Conservation (phyloP, 257 asterid genomes). For the Plantago major region DNA sequence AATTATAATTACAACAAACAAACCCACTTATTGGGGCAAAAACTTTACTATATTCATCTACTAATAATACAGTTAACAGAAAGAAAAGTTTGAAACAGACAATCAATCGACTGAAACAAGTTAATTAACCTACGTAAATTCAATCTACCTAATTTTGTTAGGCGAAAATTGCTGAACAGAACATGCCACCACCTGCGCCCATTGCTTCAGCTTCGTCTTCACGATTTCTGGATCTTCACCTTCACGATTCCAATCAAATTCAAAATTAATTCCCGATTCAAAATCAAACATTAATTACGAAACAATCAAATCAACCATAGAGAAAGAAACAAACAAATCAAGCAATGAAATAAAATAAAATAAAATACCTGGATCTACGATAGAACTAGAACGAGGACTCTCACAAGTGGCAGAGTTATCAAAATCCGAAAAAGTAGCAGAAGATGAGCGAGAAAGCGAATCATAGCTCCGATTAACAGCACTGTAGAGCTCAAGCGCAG, state of each 20-base stretch:
- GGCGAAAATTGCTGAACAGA: constrained; percentile 36
- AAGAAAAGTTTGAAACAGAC: too few relatives aligned
- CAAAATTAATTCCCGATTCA: neutral
- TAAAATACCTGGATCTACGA: constrained; percentile 48
- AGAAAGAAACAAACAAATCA: too few relatives aligned
- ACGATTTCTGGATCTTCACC: constrained; percentile 52
- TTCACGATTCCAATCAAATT: neutral
- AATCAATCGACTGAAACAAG: too few relatives aligned
- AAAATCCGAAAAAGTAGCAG: constrained; percentile 36
- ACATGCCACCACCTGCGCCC: constrained; percentile 87
- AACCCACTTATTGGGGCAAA: too few relatives aligned
- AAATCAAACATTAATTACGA: neutral
- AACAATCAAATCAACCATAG: too few relatives aligned
- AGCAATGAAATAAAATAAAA: neutral
- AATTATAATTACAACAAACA: too few relatives aligned
- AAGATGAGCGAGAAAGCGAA: constrained; percentile 39
- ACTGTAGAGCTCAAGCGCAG: constrained; percentile 58
- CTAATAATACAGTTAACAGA: too few relatives aligned
- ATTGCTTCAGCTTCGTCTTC: constrained; percentile 60
- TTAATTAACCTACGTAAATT: neutral
- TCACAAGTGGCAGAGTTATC: constrained; percentile 21
- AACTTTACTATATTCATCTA: too few relatives aligned
- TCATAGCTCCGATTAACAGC: constrained; percentile 39
- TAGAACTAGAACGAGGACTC: constrained; percentile 21
- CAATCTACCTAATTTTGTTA: constrained; percentile 1